These are phyloP conservation scores for Rhypophila decipiens DNA, from an alignment of 495 filamentous ascomycete species.

Conservation along the genomic window DNA sequence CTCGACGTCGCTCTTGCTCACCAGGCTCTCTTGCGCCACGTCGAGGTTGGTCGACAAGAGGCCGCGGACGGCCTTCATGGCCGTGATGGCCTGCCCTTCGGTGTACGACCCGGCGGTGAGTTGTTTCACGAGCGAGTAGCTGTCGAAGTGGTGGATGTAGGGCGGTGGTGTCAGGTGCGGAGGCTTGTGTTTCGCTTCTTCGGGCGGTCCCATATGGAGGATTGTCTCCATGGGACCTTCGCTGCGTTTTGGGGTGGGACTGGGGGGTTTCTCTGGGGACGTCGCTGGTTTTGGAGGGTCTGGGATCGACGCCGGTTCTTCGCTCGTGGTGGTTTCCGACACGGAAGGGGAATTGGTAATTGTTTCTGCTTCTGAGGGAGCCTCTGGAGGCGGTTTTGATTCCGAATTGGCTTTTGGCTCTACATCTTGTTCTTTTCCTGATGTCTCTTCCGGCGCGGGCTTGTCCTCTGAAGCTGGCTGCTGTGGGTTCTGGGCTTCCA, in stretches of 20 bases:
- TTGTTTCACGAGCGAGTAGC: slow-evolving; percentile 74
- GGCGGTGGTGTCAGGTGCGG: slow-evolving; percentile 65
- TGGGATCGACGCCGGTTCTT: neutral
- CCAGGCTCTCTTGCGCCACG: slow-evolving; percentile 65
- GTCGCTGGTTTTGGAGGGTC: neutral
- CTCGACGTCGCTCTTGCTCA: slow-evolving; percentile 73
- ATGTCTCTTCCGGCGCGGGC: slow-evolving; percentile 9
- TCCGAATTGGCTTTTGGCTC: slow-evolving; percentile 11
- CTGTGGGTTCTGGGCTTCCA: neutral
- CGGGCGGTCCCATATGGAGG: slow-evolving; percentile 48
- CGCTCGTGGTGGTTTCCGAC: neutral
- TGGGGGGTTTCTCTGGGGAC: neutral
- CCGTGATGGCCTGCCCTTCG: slow-evolving; percentile 59
- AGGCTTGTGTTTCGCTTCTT: slow-evolving; percentile 13
- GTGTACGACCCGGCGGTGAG: slow-evolving; percentile 65
- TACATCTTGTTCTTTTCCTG: neutral
- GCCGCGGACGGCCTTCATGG: slow-evolving; percentile 82
- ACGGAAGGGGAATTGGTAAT: neutral
- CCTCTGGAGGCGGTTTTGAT: slow-evolving; percentile 7
- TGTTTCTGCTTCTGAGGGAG: neutral
- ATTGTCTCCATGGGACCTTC: slow-evolving; percentile 58
- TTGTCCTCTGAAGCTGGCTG: slow-evolving; percentile 6
- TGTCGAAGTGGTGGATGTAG: slow-evolving; percentile 96
- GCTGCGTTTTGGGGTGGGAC: neutral
- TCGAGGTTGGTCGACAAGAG: slow-evolving; percentile 74